Evolutionary conservation across 1,284 basidiomycete genomes (phyloP).

Genomic region (Sutorius eximius): DNA sequence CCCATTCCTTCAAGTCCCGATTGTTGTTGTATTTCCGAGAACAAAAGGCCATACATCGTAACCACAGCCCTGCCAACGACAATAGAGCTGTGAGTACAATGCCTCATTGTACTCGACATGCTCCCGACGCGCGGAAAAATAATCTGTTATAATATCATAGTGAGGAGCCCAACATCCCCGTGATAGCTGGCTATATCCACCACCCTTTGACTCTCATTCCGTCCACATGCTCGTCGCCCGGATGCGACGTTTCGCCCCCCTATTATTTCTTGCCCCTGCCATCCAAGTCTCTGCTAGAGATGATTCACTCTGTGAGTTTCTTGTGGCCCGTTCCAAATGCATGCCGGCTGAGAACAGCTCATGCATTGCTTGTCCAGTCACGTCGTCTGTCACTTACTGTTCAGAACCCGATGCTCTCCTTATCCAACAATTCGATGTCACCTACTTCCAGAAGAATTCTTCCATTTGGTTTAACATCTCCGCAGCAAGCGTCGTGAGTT

Average conservation of each 20-base stretch:
- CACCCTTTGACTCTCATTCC: constrained; percentile 19
- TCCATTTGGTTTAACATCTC: constrained; percentile 76
- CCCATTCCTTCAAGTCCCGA: neutral
- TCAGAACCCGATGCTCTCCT: constrained; percentile 77
- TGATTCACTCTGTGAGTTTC: constrained; percentile 57
- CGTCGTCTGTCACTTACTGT: constrained; percentile 88
- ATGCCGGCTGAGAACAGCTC: neutral
- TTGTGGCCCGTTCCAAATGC: neutral
- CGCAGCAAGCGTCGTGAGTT: constrained; percentile 68
- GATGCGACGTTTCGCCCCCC: constrained; percentile 56
- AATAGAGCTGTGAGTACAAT: constrained; percentile 36
- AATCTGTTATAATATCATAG: constrained; percentile 24
- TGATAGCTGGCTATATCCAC: constrained; percentile 31
- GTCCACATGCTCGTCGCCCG: constrained; percentile 65
- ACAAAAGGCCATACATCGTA: constrained; percentile 21
- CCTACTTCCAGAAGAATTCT: constrained; percentile 69
- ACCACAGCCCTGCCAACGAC: constrained; percentile 28
- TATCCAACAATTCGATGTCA: constrained; percentile 78
- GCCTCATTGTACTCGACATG: constrained; percentile 12
- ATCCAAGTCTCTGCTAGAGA: constrained; percentile 47
- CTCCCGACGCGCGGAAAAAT: constrained; percentile 30
- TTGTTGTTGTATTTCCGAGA: constrained; percentile 11
- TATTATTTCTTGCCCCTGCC: constrained; percentile 43
- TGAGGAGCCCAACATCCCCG: constrained; percentile 10
- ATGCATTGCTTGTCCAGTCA: constrained; percentile 46